Base-by-base conservation (phyloP, 106 monocot species). In the Gastrodia elata region DNA sequence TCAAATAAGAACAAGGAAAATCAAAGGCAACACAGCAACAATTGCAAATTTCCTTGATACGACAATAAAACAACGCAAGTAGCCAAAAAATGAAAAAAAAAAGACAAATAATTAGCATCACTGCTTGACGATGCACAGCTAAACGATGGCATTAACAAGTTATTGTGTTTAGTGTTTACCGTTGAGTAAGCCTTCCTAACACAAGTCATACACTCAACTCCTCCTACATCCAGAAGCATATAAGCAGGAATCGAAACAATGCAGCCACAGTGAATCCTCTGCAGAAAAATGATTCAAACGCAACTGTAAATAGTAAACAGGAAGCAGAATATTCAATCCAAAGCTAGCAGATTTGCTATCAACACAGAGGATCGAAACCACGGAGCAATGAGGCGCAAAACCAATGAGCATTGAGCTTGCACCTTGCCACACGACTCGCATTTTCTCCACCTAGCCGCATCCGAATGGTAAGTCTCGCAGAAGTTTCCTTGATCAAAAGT, bases 391-490 rank as follows among this genome's bases (percentile, higher is more conserved):
- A 13, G 28, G 5, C 43, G 34, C n/a, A 34, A 39, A 52, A 34
- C 10, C 6, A 71, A 11, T 3, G 71, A 71, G 39, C 22, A 52
- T 20, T 6, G 38, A 25, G 14, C 4, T 38, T 7, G 28, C 52
- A 89, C 89, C 86, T 86, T 89, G 37, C 77, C 78, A 70, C 89
- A 89, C 8, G 84, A 43, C 68, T 89, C 84, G 24, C 89, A 89
- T 75, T 81, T 89, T 48, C 89, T 81, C 89, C 89, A 89, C 22
- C 89, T 86, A 20, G 74, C 65, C 26, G 72, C 81, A 25, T 86
- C 84, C 7, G 46, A 59, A 41, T 89, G 89, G 57, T 82, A 89
- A 0, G 77, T 76, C 43, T 86, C 89, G 36, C 89, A 89, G 77
- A 86, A 89, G 43, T 36, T 81, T 16, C 86, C 86, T 46, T 86